Evolutionary conservation across 371 early-diverging fungal genomes (phyloP).

Genomic region (Apophysomyces elegans): DNA sequence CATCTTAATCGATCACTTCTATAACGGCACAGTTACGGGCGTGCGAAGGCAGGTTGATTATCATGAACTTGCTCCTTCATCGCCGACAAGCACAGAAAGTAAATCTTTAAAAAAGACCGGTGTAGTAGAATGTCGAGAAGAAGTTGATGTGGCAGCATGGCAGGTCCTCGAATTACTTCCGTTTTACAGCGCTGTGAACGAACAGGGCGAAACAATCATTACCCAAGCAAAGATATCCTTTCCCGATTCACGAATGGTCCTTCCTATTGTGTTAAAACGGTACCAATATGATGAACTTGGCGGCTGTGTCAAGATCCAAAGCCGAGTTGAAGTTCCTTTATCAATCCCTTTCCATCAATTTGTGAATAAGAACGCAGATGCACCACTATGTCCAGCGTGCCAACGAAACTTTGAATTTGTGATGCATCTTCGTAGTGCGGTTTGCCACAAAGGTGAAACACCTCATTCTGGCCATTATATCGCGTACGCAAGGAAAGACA

Average conservation of each 20-base stretch:
- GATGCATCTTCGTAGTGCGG: constrained; percentile 56
- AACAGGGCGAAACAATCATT: constrained; percentile 52
- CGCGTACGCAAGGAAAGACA: constrained; percentile 44
- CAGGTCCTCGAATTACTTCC: constrained; percentile 63
- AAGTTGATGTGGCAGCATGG: constrained; percentile 50
- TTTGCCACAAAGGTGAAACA: constrained; percentile 57
- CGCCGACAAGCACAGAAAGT: neutral
- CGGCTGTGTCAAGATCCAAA: constrained; percentile 37
- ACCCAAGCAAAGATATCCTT: constrained; percentile 48
- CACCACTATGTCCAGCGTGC: constrained; percentile 28
- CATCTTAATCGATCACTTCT: constrained; percentile 36
- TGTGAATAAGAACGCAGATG: constrained; percentile 44
- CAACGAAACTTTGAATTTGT: constrained; percentile 41
- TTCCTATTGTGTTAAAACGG: constrained; percentile 62
- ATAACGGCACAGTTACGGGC: constrained; percentile 42
- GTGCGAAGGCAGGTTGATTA: constrained; percentile 33
- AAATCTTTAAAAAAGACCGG: neutral
- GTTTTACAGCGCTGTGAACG: constrained; percentile 61
- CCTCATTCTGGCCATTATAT: constrained; percentile 61
- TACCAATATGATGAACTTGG: constrained; percentile 46
- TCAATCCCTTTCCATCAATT: constrained; percentile 56
- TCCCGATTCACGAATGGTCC: constrained; percentile 54
- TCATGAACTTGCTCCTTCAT: neutral
- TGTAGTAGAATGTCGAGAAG: constrained; percentile 16
- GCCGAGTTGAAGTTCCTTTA: constrained; percentile 48